Percentiles rank a stretch among this genome's conserved stretches.
These are phyloP conservation scores for Pseudocercospora ulei DNA, from an alignment of 2,329 filamentous ascomycete species.

Conservation along the genomic window DNA sequence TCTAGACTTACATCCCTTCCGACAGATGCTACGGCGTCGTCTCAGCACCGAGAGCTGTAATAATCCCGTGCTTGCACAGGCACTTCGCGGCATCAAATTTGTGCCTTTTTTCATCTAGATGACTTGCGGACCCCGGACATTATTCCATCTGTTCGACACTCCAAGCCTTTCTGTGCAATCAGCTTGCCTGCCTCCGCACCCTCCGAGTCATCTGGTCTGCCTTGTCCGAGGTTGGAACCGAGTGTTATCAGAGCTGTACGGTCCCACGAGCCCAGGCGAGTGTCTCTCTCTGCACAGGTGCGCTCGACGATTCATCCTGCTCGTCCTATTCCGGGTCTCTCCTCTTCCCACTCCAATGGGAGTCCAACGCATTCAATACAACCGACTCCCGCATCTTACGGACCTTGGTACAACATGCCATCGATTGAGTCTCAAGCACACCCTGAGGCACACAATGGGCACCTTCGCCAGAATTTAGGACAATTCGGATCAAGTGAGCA, in stretches of 20 bases:
- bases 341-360: slow-evolving; percentile 3
- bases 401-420: not conserved
- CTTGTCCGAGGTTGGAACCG: slow-evolving; percentile 8
- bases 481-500: slow-evolving; percentile 12
- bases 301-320: slow-evolving; percentile 19
- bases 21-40: slow-evolving; percentile 8
- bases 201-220: slow-evolving; percentile 9
- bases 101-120: slow-evolving; percentile 19
- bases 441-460: not conserved
- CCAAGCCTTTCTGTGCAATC: slow-evolving; percentile 14
- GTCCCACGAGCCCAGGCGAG: slow-evolving; percentile 14
- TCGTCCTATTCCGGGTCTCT: slow-evolving; percentile 17
- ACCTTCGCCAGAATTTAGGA: not conserved
- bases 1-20: slow-evolving; percentile 10
- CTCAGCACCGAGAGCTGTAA: slow-evolving; percentile 14
- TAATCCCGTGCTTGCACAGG: slow-evolving; percentile 17
- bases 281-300: slow-evolving; percentile 22
- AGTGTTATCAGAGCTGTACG: slow-evolving; percentile 19
- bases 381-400: slow-evolving; percentile 6
- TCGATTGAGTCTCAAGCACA: not conserved
- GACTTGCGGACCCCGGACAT: slow-evolving; percentile 10
- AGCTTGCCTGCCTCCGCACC: slow-evolving; percentile 12
- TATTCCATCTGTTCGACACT: slow-evolving; percentile 5
- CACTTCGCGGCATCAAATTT: slow-evolving; percentile 11
- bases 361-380: slow-evolving; percentile 6